Evolutionary conservation across 1,284 basidiomycete genomes (phyloP).

Genomic region (Singerocomus inundabilis): DNA sequence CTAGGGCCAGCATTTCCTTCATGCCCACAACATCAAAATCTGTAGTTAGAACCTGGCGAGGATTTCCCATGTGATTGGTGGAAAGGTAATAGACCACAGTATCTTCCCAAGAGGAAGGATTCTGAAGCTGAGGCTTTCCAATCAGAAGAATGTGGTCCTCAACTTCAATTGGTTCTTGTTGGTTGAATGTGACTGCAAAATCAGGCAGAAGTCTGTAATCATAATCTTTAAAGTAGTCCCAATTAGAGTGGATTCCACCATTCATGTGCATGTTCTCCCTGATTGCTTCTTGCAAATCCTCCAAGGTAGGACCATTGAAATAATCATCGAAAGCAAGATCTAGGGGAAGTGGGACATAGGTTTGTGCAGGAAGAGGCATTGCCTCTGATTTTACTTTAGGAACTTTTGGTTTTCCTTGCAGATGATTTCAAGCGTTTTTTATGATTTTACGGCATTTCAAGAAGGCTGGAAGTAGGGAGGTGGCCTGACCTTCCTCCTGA

Average conservation of each 20-base stretch:
- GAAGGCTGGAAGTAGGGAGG: background rate
- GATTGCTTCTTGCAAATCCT: background rate
- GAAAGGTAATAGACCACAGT: background rate
- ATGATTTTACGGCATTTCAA: background rate
- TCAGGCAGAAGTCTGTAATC: constrained; percentile 5
- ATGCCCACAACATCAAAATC: constrained; percentile 8
- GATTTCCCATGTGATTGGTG: background rate
- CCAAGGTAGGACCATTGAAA: constrained; percentile 1
- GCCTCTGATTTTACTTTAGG: background rate
- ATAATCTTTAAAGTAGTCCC: constrained; percentile 10
- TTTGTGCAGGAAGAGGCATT: background rate
- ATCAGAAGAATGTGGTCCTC: constrained; percentile 5
- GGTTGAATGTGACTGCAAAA: constrained; percentile 4
- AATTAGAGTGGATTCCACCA: background rate
- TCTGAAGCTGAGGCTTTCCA: background rate
- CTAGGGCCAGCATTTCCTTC: background rate
- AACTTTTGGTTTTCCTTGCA: background rate
- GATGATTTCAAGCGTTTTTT: background rate
- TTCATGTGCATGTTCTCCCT: background rate
- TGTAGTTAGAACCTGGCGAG: background rate
- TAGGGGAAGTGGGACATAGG: background rate
- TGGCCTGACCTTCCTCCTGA: no score
- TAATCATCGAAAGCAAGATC: constrained; percentile 5
- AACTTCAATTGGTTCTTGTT: constrained; percentile 1
- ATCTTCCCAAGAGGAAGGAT: constrained; percentile 2